A percentile compares a stretch with the other conserved stretches of the same genome.
Conservation (phyloP, 768 basidiomycete species). For the Kwoniella heveanensis region DNA sequence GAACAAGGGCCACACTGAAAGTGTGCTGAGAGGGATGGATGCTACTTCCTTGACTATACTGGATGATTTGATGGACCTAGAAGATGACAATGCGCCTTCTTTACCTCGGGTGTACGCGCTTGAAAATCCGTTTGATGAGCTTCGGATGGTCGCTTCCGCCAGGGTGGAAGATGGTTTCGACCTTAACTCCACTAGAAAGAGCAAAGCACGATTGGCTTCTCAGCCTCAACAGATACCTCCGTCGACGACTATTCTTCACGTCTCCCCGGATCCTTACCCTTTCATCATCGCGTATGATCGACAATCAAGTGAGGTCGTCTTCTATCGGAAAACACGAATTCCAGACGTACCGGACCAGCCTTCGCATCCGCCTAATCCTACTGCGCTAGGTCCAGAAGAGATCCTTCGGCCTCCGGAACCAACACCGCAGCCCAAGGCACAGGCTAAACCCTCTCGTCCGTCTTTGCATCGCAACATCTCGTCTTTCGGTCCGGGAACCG, state of each 20-base stretch:
- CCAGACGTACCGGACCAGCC: slow-evolving; percentile 5
- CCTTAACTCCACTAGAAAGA: too few relatives aligned
- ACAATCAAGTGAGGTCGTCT: slow-evolving; percentile 35
- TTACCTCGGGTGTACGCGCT: slow-evolving; percentile 42
- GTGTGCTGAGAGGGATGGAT: slow-evolving; percentile 26
- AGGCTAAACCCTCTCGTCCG: slow-evolving; percentile 19
- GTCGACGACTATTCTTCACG: slow-evolving; percentile 17
- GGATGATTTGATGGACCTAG: slow-evolving; percentile 46
- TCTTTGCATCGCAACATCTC: slow-evolving; percentile 39
- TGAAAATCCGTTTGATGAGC: slow-evolving; percentile 46
- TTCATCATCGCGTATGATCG: slow-evolving; percentile 35
- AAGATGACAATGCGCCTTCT: slow-evolving; percentile 29
- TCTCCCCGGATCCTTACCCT: slow-evolving; percentile 26
- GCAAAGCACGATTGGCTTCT: slow-evolving; percentile 6
- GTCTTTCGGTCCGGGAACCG: slow-evolving; percentile 23
- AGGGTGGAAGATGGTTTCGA: slow-evolving; percentile 9
- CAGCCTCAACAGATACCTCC: slow-evolving; percentile 10
- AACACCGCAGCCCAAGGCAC: slow-evolving; percentile 2
- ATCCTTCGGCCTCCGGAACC: slow-evolving; percentile 23
- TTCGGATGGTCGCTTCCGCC: slow-evolving; percentile 35
- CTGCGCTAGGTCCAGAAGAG: slow-evolving; percentile 35
- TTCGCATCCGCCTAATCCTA: slow-evolving; percentile 17
- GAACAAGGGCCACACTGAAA: slow-evolving; percentile 4
- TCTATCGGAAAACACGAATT: slow-evolving; percentile 34
- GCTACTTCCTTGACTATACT: slow-evolving; percentile 35